Percentiles rank a stretch among this genome's conserved stretches.
phyloP scores from a whole-genome alignment of 768 basidiomycete species.

The Flagelloscypha sp. region DNA sequence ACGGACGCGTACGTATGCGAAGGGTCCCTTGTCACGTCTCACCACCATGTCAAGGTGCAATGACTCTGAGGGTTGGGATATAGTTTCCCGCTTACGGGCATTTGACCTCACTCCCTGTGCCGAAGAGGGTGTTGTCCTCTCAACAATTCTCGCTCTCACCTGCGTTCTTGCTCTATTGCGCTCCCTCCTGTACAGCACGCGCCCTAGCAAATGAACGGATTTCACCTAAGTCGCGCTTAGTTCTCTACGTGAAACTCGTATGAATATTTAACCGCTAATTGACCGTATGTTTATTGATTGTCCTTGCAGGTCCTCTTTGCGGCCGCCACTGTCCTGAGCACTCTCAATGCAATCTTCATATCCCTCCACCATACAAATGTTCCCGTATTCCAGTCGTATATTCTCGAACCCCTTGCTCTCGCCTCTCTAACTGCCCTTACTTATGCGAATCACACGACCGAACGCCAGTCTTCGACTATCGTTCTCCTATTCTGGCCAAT shows the following conservation, averaged over 20 bases:
- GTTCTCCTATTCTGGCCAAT: conserved; percentile 80
- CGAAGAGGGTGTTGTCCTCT: conserved; percentile 63
- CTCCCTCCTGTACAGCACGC: conserved; percentile 23
- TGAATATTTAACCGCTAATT: too few species aligned
- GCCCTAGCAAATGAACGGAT: conserved; percentile 19
- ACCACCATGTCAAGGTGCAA: conserved; percentile 38
- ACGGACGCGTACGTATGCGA: too few species aligned
- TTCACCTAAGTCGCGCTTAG: conserved; percentile 39
- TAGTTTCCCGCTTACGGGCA: conserved; percentile 46
- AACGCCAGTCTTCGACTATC: conserved; percentile 59
- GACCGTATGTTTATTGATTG: neutral
- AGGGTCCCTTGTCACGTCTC: too few species aligned
- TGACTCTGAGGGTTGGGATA: conserved; percentile 58
- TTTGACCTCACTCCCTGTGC: conserved; percentile 81
- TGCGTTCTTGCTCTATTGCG: conserved; percentile 34
- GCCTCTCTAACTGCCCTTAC: conserved; percentile 43
- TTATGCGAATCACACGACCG: conserved; percentile 61
- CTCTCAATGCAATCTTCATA: conserved; percentile 33
- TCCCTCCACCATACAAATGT: conserved; percentile 25
- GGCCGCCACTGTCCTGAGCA: conserved; percentile 39
- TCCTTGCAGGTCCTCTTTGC: conserved; percentile 38
- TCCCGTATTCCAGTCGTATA: conserved; percentile 41
- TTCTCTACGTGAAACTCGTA: conserved; percentile 62
- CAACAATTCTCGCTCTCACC: conserved; percentile 40
- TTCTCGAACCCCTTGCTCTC: conserved; percentile 52